Evolutionary conservation across 192 early-diverging fungal genomes (phyloP).

Genomic region (Entrophospora sp.): DNA sequence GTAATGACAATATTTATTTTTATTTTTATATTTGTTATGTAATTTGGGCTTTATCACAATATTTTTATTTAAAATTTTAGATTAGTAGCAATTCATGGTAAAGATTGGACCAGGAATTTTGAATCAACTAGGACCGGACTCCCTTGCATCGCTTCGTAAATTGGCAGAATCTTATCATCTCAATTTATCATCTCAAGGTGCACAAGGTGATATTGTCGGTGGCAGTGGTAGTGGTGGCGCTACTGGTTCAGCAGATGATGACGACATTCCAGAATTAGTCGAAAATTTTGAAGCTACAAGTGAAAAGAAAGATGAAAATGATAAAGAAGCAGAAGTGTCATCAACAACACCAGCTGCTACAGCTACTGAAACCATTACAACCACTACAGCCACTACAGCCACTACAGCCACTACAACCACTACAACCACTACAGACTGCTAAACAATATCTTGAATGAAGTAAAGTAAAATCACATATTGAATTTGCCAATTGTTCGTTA

Average conservation of each 20-base stretch:
- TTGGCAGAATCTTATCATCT: constrained; percentile 80
- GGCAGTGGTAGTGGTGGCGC: too few relatives aligned
- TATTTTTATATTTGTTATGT: background rate
- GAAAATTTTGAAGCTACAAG: constrained; percentile 53
- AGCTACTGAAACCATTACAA: too few relatives aligned
- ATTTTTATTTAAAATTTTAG: background rate
- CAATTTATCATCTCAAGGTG: constrained; percentile 30
- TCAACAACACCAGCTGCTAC: too few relatives aligned
- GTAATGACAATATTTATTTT: background rate
- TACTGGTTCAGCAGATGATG: constrained; percentile 68
- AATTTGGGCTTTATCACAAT: background rate
- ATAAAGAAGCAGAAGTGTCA: too few relatives aligned
- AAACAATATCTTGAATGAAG: too few relatives aligned
- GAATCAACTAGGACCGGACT: constrained; percentile 82
- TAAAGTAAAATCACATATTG: too few relatives aligned
- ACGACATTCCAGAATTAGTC: constrained; percentile 94
- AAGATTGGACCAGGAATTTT: constrained; percentile 63
- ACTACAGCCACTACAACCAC: too few relatives aligned
- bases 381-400: too few relatives aligned
- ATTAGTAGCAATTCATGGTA: constrained; percentile 16
- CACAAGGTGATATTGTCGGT: constrained; percentile 43
- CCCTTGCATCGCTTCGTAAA: constrained; percentile 77
- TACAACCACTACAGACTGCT: too few relatives aligned
- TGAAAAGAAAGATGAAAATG: constrained; percentile 8
- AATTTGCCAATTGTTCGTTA: too few relatives aligned